phyloP scores from a whole-genome alignment of 2,329 filamentous ascomycete species.

The Microascus cirrosus region DNA sequence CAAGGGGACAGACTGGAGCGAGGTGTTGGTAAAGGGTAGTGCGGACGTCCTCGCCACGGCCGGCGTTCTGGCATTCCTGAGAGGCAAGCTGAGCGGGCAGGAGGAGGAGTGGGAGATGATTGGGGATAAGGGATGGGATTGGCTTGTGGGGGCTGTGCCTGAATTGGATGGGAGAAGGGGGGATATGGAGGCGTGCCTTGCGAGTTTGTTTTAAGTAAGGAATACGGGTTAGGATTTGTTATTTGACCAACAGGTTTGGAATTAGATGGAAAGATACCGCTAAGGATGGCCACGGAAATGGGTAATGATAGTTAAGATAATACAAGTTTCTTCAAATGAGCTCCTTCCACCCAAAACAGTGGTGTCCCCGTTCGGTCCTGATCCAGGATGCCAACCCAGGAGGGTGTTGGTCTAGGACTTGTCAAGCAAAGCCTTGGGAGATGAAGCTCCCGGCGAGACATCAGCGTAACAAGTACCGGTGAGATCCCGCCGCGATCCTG shows the following conservation, averaged over 20 bases:
- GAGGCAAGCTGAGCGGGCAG: slow-evolving; percentile 27
- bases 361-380: too few relatives aligned
- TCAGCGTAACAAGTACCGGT: too few relatives aligned
- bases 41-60: slow-evolving; percentile 16
- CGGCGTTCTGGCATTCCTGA: slow-evolving; percentile 36
- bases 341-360: too few relatives aligned
- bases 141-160: slow-evolving; percentile 21
- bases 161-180: background rate
- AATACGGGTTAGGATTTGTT: background rate
- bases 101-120: slow-evolving; percentile 54
- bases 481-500: too few relatives aligned
- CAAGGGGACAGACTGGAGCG: slow-evolving; percentile 8
- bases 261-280: background rate
- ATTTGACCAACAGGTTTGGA: background rate
- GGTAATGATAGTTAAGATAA: too few relatives aligned
- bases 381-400: too few relatives aligned
- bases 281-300: too few relatives aligned
- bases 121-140: slow-evolving; percentile 45
- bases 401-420: too few relatives aligned
- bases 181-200: background rate
- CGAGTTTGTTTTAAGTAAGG: background rate
- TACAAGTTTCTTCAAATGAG: too few relatives aligned
- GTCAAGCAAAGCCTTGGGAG: too few relatives aligned
- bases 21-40: background rate
- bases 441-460: too few relatives aligned